Conservation (phyloP, 805 yeast genomes). For the Wickerhamomyces ciferrii region DNA sequence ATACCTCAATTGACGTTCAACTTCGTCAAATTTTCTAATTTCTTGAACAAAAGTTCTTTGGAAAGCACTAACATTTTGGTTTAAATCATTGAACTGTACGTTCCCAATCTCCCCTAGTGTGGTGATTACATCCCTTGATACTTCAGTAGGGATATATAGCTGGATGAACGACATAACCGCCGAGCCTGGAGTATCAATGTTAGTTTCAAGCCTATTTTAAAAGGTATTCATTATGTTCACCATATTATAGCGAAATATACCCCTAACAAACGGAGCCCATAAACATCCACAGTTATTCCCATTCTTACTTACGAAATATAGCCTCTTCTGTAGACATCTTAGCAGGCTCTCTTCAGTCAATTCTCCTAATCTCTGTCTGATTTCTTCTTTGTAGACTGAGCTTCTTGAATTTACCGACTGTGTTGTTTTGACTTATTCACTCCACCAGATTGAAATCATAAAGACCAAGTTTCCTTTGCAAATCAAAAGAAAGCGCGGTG, state of each 20-base stretch:
- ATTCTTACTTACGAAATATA: slow-evolving; percentile 29
- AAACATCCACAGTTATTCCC: not conserved
- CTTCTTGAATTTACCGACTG: not conserved
- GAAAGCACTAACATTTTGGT: slow-evolving; percentile 72
- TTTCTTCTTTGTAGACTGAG: not conserved
- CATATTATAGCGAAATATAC: not conserved
- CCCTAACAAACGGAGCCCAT: not conserved
- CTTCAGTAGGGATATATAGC: slow-evolving; percentile 86
- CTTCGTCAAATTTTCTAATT: slow-evolving; percentile 74
- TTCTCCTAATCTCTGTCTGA: too few species aligned
- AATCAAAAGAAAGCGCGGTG: not conserved
- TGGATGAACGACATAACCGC: slow-evolving; percentile 97
- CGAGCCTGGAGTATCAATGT: slow-evolving; percentile 42
- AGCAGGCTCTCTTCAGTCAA: not conserved
- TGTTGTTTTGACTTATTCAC: not conserved
- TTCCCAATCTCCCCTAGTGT: slow-evolving; percentile 82
- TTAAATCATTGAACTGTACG: slow-evolving; percentile 86
- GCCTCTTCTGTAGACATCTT: slow-evolving; percentile 31
- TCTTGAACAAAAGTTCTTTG: slow-evolving; percentile 91
- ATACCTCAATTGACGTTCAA: slow-evolving; percentile 77
- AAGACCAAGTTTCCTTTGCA: not conserved
- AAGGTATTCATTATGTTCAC: not conserved
- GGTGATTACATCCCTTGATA: slow-evolving; percentile 80
- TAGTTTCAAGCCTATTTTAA: too few species aligned
- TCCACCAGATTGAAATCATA: not conserved